These are phyloP conservation scores for Lyophyllum decastes DNA, from an alignment of 768 basidiomycete genomes.

Conservation along the genomic window DNA sequence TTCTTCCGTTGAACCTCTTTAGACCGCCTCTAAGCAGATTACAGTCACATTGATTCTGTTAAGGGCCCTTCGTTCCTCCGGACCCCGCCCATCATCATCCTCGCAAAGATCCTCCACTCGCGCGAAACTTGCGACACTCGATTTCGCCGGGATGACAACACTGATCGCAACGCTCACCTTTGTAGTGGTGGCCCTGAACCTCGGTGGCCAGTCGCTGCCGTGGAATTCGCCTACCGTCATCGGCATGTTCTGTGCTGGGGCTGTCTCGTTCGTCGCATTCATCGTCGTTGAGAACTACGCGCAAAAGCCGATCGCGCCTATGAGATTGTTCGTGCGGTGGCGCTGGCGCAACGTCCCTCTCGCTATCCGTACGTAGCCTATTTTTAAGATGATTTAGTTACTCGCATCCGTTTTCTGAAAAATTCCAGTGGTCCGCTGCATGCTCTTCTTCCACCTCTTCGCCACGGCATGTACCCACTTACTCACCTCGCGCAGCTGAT, in stretches of 20 bases:
- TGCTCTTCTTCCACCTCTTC: constrained; percentile 26
- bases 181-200: constrained; percentile 25
- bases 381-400: not conserved
- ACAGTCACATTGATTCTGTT: constrained; percentile 23
- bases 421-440: constrained; percentile 16
- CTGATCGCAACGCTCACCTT: constrained; percentile 22
- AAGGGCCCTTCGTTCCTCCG: constrained; percentile 13
- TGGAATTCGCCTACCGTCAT: constrained; percentile 27
- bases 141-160: constrained; percentile 24
- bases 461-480: constrained; percentile 16
- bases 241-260: constrained; percentile 22
- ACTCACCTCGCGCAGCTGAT: not conserved
- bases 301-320: constrained; percentile 20
- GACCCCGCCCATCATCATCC: not conserved
- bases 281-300: constrained; percentile 23
- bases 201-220: constrained; percentile 25
- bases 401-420: not conserved
- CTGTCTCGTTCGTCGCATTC: constrained; percentile 20
- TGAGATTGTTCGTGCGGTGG: constrained; percentile 23
- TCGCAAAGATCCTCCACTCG: not conserved
- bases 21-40: not conserved
- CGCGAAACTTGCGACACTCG: constrained; percentile 7
- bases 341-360: constrained; percentile 28
- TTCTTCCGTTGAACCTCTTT: not conserved
- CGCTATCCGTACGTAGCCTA: constrained; percentile 18